Evolutionary conservation across 805 yeast genomes (phyloP).

Genomic region (Saturnispora zaruensis): DNA sequence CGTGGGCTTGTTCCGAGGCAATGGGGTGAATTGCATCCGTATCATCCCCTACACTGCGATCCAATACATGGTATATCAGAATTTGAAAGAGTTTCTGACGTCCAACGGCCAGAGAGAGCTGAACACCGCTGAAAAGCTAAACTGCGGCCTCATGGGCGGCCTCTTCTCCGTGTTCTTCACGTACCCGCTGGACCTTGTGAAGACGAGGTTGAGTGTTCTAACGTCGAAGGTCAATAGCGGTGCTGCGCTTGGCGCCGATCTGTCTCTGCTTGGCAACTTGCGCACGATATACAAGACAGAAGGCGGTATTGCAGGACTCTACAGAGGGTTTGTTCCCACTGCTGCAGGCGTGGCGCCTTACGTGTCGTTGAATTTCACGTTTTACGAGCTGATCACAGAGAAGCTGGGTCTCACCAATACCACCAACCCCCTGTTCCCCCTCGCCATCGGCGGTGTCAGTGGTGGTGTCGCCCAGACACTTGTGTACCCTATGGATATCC

Average conservation of each 20-base stretch:
- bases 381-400: conserved; percentile 76
- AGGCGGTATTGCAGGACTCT: conserved; percentile 74
- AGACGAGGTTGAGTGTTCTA: conserved; percentile 83
- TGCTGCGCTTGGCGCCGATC: background rate
- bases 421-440: conserved; percentile 27
- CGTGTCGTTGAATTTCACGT: conserved; percentile 85
- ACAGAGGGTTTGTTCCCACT: conserved; percentile 85
- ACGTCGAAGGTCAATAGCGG: conserved; percentile 46
- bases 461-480: conserved; percentile 87
- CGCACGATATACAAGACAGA: conserved; percentile 49
- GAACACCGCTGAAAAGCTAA: conserved; percentile 49
- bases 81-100: conserved; percentile 37
- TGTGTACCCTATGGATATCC: conserved; percentile 85
- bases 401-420: background rate
- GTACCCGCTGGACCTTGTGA: conserved; percentile 84
- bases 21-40: conserved; percentile 80
- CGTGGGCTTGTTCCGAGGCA: conserved; percentile 83
- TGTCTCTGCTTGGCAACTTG: background rate
- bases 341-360: conserved; percentile 93
- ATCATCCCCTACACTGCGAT: conserved; percentile 93
- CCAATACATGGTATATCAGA: conserved; percentile 80
- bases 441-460: conserved; percentile 68
- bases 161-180: conserved; percentile 71
- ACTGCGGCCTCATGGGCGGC: conserved; percentile 80
- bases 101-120: conserved; percentile 29